Base-by-base conservation (phyloP, 768 basidiomycete genomes). In the Phlebiopsis flavidoalba region DNA sequence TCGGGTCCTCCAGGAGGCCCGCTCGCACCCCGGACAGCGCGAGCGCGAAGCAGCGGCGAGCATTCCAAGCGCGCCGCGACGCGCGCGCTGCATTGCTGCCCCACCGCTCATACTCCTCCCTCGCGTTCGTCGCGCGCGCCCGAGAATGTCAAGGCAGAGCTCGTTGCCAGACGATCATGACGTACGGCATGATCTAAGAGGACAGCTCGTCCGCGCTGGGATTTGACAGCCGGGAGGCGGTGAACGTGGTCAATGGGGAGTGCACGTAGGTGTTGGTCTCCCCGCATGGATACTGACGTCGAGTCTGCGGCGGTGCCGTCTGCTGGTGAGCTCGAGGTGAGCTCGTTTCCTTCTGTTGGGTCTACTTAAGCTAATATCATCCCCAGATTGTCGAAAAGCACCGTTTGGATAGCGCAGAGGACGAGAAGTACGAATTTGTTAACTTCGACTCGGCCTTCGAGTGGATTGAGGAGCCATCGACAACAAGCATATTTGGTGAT, bases 91-190 rank as follows among this genome's bases (percentile, higher is more conserved):
- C n/a, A n/a, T n/a, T n/a, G n/a, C n/a, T n/a, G n/a, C n/a, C n/a
- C n/a, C n/a, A n/a, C n/a, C n/a, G n/a, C n/a, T n/a, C n/a, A n/a
- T n/a, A n/a, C n/a, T n/a, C 46, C 33, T 35, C 22, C 46, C 46
- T 35, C 8, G 1, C 57, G 46, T 19, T 19, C 24, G 14, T 47
- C 31, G 3, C 19, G 46, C 57, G 14, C 17, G 12, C 26, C 21
- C 22, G 35, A 43, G 21, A 22, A 19, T 26, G 12, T n/a, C 26
- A 6, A 19, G 48, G 36, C 58, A 53, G 59, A 17, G 48, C 36
- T 36, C 59, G 59, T 40, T 60, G 37, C 59, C 59, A n/a, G 37
- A 53, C 59, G 36, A 53, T 53, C 37, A 60, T 60, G 59, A 24
- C 37, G 51, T 37, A 60, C 43, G 50, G 50, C 2, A 53, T 53